Evolutionary conservation across 768 basidiomycete genomes (phyloP).

Genomic region (Mycena rebaudengoi): DNA sequence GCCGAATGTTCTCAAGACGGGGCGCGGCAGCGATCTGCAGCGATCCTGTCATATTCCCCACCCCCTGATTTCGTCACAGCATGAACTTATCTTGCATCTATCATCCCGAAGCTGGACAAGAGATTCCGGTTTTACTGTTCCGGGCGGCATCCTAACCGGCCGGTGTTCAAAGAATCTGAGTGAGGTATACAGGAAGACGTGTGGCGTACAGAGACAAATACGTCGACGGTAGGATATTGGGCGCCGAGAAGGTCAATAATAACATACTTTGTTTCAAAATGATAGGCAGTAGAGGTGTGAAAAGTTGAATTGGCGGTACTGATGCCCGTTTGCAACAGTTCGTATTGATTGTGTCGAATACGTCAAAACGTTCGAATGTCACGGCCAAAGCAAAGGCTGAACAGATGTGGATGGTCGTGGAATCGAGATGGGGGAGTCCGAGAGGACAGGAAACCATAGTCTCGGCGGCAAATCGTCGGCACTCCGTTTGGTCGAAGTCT

Average conservation of each 20-base stretch:
- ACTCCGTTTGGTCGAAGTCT: no score
- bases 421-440: no score
- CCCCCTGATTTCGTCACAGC: constrained; percentile 25
- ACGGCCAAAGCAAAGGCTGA: no score
- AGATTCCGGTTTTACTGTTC: background rate
- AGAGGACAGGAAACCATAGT: no score
- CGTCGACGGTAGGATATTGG: background rate
- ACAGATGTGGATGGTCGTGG: no score
- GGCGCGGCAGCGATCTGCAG: constrained; percentile 15
- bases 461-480: no score
- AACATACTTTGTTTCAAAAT: background rate
- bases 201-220: no score
- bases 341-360: no score
- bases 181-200: background rate
- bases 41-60: constrained; percentile 13
- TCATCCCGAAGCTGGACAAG: constrained; percentile 1
- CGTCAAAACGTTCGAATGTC: no score
- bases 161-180: constrained; percentile 8
- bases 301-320: constrained; percentile 17
- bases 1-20: constrained; percentile 3
- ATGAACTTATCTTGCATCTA: constrained; percentile 19
- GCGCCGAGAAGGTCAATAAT: constrained; percentile 8
- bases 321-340: constrained; percentile 8
- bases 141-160: background rate
- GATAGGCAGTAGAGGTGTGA: background rate